Evolutionary conservation across 78 protist genomes (phyloP), one percentile per base, ranked within the genome.

Genomic region (Dictyostelium purpureum): DNA sequence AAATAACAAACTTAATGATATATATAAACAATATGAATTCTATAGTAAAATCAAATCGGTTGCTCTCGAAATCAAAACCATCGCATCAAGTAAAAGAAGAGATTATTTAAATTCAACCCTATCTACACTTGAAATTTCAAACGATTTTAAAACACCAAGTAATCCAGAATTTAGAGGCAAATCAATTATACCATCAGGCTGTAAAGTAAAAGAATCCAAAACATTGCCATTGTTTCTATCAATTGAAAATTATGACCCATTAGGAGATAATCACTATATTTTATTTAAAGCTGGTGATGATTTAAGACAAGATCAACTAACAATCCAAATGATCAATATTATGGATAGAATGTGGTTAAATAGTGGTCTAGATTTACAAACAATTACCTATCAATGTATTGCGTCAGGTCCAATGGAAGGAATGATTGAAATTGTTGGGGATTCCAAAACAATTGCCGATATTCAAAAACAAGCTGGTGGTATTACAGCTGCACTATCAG

Each of bases 261-360:
- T 66, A 3, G 96, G 95, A 24, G 94, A 66, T 65, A 73, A 74
- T 70, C 43, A 90, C 19, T 42, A 52, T 0, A 75, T 70, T 4
- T 63, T 97, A 0, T 80, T 82, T 42, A 89, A 89, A 49, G 87
- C 73, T 11, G 97, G 96, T 14, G 90, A 76, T 59, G 99, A 97
- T 89, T 52, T 97, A 63, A 57, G 98, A 24, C 98, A 97, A 76
- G 99, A 97, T 78, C 96, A 94, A 56, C 75, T 97, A 11, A 96
- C 97, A 0, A 88, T 97, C 5, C 99, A 97, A 83, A 78, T 97
- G 96, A 69, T 97, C 37, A 56, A 89, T 42, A 16, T 96, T 31
- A 85, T 85, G 92, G 92, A 85, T 73, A 85, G 42, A 65, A 61
- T 97, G 66, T 90, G 95, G 96, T 38, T 74, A 21, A 9, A 28